These are phyloP conservation scores for Colletotrichum graminicola DNA, from an alignment of 2,329 filamentous ascomycete species.

Conservation along the genomic window DNA sequence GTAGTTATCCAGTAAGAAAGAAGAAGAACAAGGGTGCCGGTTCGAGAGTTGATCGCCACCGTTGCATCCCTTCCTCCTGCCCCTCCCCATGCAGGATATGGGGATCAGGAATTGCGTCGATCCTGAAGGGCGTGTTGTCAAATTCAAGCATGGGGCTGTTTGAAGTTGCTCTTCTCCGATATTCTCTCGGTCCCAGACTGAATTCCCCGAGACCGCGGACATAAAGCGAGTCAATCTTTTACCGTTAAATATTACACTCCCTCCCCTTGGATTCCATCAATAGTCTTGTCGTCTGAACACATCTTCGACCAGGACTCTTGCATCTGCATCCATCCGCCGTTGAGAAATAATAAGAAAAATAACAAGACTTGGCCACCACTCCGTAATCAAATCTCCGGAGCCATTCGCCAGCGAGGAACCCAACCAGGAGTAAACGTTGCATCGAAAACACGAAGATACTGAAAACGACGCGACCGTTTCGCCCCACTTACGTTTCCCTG, in stretches of 20 bases:
- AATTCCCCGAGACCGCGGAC: constrained; percentile 2
- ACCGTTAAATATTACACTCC: background rate
- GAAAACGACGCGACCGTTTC: background rate
- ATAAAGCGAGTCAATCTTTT: constrained; percentile 9
- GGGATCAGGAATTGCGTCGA: constrained; percentile 12
- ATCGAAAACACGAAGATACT: background rate
- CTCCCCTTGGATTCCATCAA: background rate
- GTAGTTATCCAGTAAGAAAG: background rate
- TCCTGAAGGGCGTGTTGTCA: constrained; percentile 15
- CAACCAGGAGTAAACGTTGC: background rate
- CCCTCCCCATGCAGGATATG: constrained; percentile 16
- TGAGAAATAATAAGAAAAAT: background rate
- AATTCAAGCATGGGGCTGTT: constrained; percentile 28
- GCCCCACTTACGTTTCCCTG: background rate
- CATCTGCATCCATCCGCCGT: background rate
- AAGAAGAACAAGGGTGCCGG: background rate
- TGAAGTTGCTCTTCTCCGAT: constrained; percentile 14
- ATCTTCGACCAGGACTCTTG: background rate
- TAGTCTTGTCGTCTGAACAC: background rate
- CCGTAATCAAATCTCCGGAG: background rate
- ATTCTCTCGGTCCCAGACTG: background rate
- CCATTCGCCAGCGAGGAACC: background rate
- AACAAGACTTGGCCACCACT: background rate
- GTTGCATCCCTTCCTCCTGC: background rate
- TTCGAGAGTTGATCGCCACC: background rate